A percentile compares a stretch with the other conserved stretches of the same genome.
Conservation (phyloP, 345 rosid species). For the Populus pruinosa region DNA sequence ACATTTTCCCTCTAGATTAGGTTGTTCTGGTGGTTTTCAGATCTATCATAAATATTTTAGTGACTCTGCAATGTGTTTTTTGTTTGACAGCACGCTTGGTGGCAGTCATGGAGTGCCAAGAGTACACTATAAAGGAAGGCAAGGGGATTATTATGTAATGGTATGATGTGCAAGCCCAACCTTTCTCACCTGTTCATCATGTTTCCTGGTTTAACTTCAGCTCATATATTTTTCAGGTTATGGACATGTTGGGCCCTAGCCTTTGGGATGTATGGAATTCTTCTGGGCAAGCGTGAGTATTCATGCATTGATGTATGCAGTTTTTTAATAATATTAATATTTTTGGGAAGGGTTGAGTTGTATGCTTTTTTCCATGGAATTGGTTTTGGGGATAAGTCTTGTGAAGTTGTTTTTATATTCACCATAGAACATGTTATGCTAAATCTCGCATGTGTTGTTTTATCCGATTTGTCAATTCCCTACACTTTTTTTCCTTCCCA, state of each 20-base stretch:
- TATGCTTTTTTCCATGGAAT: background rate
- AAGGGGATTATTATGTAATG: constrained; percentile 34
- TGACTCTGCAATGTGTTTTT: background rate
- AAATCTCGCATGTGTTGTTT: background rate
- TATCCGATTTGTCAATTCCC: background rate
- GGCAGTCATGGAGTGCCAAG: constrained; percentile 43
- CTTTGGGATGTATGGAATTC: constrained; percentile 41
- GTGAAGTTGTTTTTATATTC: background rate
- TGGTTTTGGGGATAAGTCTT: background rate
- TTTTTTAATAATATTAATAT: background rate
- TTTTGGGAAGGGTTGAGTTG: background rate
- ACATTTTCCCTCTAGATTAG: background rate
- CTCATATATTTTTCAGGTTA: constrained; percentile 21
- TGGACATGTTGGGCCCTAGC: constrained; percentile 37
- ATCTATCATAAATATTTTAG: background rate
- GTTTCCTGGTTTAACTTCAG: constrained; percentile 4
- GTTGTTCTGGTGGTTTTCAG: background rate
- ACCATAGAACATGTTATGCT: background rate
- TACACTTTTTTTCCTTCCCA: background rate
- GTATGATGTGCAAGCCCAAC: constrained; percentile 19
- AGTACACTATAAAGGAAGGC: constrained; percentile 35
- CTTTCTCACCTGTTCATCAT: constrained; percentile 5
- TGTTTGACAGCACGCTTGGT: constrained; percentile 72
- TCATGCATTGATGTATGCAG: background rate
- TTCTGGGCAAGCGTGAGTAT: constrained; percentile 29